Base-by-base conservation (phyloP, 2,329 filamentous ascomycete genomes). In the Nemania serpens region DNA sequence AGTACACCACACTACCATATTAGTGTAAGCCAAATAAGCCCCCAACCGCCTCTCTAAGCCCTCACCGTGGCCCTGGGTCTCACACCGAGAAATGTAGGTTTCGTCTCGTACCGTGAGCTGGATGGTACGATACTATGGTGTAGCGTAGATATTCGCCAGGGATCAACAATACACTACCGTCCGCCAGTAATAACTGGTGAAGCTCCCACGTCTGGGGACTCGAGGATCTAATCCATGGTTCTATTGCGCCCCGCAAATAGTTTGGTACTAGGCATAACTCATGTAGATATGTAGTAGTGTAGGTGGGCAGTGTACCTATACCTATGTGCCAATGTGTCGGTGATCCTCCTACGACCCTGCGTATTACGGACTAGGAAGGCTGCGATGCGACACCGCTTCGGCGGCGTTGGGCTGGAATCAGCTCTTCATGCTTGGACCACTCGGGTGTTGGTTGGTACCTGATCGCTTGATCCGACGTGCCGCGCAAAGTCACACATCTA, bases 331-430 rank as follows among this genome's bases (percentile, higher is more conserved):
- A 57, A 46, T 68, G 68, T 64, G 68, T 66, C 65, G 70, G 67
- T 65, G 70, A 72, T 72, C 70, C 67, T 70, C 60, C 69, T 72
- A 68, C 66, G 62, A 65, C 64, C 58, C 66, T 69, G 68, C 63
- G 66, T 68, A 66, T 69, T 70, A 66, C 66, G 67, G 67, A 70
- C 69, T 66, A 64, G 64, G 63, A 42, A 55, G 63, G 66, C 64
- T 67, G 65, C 68, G 63, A 66, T 68, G 63, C 66, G 66, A 71
- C 70, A 69, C 68, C 64, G 66, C 64, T 64, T 59, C 64, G 58
- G 55, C 58, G 52, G 61, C 58, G 70, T 72, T 72, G 70, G 70
- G 70, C 70, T 71, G 66, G 67, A 71, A 72, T 71, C 66, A 66
- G 55, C 58, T 55, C 47, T 25, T 55, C 46, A 52, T 57, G 46